These are phyloP conservation scores for Phytophthora cryptogea DNA, from an alignment of 352 stramenopile species.

Conservation along the genomic window DNA sequence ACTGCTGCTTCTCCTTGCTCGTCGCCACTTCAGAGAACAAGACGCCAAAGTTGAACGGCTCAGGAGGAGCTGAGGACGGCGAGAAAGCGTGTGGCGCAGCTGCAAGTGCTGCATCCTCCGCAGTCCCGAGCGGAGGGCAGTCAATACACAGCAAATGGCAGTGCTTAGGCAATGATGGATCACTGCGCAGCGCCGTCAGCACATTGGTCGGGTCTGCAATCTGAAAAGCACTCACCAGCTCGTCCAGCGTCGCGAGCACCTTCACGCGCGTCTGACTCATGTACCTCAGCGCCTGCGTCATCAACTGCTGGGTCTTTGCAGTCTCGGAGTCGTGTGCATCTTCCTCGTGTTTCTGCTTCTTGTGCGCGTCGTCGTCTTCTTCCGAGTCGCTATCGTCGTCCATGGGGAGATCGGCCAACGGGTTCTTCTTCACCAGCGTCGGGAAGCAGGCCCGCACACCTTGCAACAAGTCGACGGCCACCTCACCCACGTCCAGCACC, in stretches of 20 bases:
- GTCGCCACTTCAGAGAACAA: slow-evolving; percentile 51
- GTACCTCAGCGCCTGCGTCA: slow-evolving; percentile 28
- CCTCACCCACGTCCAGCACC: slow-evolving; percentile 65
- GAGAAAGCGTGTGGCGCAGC: slow-evolving; percentile 19
- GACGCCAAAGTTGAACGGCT: slow-evolving; percentile 62
- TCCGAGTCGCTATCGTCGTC: slow-evolving; percentile 46
- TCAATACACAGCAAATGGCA: slow-evolving; percentile 68
- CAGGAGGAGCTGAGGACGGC: slow-evolving; percentile 12
- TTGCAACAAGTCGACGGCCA: slow-evolving; percentile 53
- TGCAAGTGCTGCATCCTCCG: not conserved
- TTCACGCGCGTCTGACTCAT: slow-evolving; percentile 48
- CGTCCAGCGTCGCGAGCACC: slow-evolving; percentile 41
- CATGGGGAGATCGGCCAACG: slow-evolving; percentile 23
- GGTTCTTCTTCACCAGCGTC: slow-evolving; percentile 60
- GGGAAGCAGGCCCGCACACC: slow-evolving; percentile 69
- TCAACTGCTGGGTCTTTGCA: slow-evolving; percentile 15
- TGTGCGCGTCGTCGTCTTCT: slow-evolving; percentile 37
- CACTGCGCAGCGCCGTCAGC: slow-evolving; percentile 28
- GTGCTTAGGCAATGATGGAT: slow-evolving; percentile 28
- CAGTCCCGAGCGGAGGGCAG: slow-evolving; percentile 34
- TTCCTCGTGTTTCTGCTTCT: slow-evolving; percentile 33
- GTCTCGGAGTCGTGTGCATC: slow-evolving; percentile 8
- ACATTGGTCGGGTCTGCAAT: slow-evolving; percentile 41
- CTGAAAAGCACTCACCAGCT: slow-evolving; percentile 46
- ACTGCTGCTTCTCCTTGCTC: slow-evolving; percentile 28